Evolutionary conservation across 768 basidiomycete genomes (phyloP), one percentile per base, ranked within the genome.

Genomic region (Leucosporidium scottii): DNA sequence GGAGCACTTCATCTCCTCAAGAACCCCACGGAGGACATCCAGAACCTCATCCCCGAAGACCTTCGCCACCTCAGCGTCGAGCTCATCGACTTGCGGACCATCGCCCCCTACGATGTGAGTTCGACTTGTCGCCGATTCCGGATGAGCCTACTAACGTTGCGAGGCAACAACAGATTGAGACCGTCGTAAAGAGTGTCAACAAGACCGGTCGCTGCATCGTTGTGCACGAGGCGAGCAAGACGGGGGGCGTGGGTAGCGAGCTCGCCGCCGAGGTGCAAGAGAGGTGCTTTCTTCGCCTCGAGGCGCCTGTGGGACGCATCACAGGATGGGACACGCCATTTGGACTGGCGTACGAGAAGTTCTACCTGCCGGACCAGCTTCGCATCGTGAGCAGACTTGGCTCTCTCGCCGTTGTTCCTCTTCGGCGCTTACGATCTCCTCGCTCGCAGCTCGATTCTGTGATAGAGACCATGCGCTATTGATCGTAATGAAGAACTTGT

Each of bases 261-360:
- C 90, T 97, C 53, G 86, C 87, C n/a, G 89, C 90, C 0, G 90
- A 93, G 78, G 81, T 97, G 7, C 91, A 91, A 80, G 88, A 88
- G 78, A 81, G 87, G 66, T 91, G 89, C 72, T 96, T 96, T 80
- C 81, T 96, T 74, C 87, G 87, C 77, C 79, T 97, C 59, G 85
- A 90, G 63, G 92, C 93, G 12, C 93, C 93, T 0, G 87, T 97
- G 28, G 88, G 83, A 75, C 81, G 92, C 50, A 85, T 97, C 23
- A 85, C 89, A 3, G 91, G 90, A 34, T 97, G 93, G 93, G 93
- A 96, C n/a, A 73, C 70, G 23, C 73, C 73, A 44, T 70, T 73
- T n/a, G 64, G 64, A 23, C 80, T 96, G 71, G 86, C 88, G 64
- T 96, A 85, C 74, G 93, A 97, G 80, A 93, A 90, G 79, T 94